Percentiles rank a stretch among this genome's conserved stretches.
These are phyloP conservation scores for Phlebiopsis gigantea DNA, from an alignment of 768 basidiomycete genomes.

Conservation along the genomic window DNA sequence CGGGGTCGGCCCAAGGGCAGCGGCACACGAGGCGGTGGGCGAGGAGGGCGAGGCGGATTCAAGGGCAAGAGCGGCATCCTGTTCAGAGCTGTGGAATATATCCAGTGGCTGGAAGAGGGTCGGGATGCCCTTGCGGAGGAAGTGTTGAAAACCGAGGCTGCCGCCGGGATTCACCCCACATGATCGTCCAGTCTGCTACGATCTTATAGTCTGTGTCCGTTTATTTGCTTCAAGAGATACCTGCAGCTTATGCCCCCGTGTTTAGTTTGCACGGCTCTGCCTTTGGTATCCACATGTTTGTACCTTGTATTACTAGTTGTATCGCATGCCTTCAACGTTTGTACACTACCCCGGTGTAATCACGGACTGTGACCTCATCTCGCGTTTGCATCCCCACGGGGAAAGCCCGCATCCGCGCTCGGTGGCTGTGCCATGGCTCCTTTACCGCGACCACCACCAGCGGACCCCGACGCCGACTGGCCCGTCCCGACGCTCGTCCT, in stretches of 20 bases:
- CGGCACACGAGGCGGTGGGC: slow-evolving; percentile 48
- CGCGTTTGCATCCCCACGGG: background rate
- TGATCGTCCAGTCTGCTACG: background rate
- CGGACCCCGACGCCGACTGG: slow-evolving; percentile 31
- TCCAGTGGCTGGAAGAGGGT: slow-evolving; percentile 82
- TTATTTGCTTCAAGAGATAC: too few relatives aligned
- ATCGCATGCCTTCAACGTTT: background rate
- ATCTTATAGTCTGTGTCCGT: background rate
- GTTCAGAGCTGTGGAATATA: slow-evolving; percentile 83
- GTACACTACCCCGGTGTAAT: background rate
- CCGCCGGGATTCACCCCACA: slow-evolving; percentile 44
- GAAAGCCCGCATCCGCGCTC: background rate
- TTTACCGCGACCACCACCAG: slow-evolving; percentile 12
- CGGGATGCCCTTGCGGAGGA: slow-evolving; percentile 66
- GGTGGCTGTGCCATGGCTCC: slow-evolving; percentile 9
- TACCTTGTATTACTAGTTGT: slow-evolving; percentile 1
- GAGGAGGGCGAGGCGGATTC: slow-evolving; percentile 36
- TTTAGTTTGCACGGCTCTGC: background rate
- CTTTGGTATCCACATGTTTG: background rate
- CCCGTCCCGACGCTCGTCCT: slow-evolving; percentile 52
- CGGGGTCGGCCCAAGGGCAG: slow-evolving; percentile 79
- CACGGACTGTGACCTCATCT: background rate
- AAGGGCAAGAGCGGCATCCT: slow-evolving; percentile 90
- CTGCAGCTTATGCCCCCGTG: too few relatives aligned
- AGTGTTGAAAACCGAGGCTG: slow-evolving; percentile 61